A percentile compares a stretch with the other conserved stretches of the same genome.
Conservation (phyloP, 768 basidiomycete species). For the Daedaleopsis sinensis region DNA sequence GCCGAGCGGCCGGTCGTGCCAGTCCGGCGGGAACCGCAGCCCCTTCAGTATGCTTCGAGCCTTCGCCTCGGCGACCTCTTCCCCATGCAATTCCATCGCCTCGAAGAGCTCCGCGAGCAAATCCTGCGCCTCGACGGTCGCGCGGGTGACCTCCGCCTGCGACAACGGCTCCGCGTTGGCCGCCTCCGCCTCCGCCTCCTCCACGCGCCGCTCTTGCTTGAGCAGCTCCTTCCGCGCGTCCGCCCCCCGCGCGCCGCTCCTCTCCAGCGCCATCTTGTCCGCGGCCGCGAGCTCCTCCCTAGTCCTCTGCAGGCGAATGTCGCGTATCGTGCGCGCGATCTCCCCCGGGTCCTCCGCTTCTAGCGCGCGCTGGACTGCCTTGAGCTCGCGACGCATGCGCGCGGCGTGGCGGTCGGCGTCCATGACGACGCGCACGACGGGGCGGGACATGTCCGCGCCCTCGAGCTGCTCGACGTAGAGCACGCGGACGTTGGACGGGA, state of each 20-base stretch:
- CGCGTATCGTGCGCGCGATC: constrained; percentile 94
- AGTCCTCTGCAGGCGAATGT: constrained; percentile 62
- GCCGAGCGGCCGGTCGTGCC: constrained; percentile 16
- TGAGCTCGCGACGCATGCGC: constrained; percentile 15
- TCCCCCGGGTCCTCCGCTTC: constrained; percentile 79
- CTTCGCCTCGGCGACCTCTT: constrained; percentile 85
- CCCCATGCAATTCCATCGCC: constrained; percentile 21
- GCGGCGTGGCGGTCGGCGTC: constrained; percentile 15
- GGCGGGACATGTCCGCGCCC: constrained; percentile 16
- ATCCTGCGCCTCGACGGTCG: constrained; percentile 17
- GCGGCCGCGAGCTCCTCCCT: constrained; percentile 20
- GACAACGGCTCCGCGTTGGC: constrained; percentile 3
- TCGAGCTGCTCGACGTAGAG: constrained; percentile 97
- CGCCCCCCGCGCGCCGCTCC: constrained; percentile 22
- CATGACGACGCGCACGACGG: constrained; percentile 16
- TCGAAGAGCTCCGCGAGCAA: constrained; percentile 25
- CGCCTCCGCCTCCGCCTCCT: constrained; percentile 14
- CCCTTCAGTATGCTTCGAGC: constrained; percentile 55
- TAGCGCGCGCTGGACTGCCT: constrained; percentile 13
- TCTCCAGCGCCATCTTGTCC: constrained; percentile 23
- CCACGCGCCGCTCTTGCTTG: constrained; percentile 21
- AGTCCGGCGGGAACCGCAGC: constrained; percentile 9
- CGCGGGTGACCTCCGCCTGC: constrained; percentile 7
- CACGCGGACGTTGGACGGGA: constrained; percentile 86
- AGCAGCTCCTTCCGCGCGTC: constrained; percentile 20